Evolutionary conservation across 108 stramenopile genomes (phyloP).

Genomic region (Chaetoceros tenuissimus): DNA sequence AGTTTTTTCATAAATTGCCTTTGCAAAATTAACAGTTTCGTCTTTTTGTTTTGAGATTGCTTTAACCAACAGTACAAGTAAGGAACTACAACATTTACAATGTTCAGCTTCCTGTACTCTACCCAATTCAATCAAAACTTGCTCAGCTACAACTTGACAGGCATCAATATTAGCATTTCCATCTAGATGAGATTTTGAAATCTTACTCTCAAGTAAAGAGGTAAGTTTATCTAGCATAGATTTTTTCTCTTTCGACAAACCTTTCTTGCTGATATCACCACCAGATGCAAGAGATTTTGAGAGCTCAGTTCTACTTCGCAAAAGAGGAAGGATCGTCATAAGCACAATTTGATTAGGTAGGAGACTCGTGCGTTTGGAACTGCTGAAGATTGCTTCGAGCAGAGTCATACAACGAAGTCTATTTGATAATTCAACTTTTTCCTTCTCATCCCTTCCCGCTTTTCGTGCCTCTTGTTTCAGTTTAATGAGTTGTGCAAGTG

Average conservation of each 20-base stretch:
- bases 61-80: conserved; percentile 37
- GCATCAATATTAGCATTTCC: conserved; percentile 23
- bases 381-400: conserved; percentile 51
- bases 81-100: conserved; percentile 43
- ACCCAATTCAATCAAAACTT: conserved; percentile 32
- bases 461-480: conserved; percentile 76
- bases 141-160: conserved; percentile 14
- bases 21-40: conserved; percentile 11
- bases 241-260: conserved; percentile 37
- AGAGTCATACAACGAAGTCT: conserved; percentile 65
- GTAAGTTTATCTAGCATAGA: conserved; percentile 49
- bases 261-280: conserved; percentile 12
- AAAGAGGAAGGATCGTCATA: conserved; percentile 39
- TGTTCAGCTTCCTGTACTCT: conserved; percentile 37
- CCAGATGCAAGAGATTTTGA: conserved; percentile 27
- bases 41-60: conserved; percentile 29
- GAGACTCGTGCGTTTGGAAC: conserved; percentile 32
- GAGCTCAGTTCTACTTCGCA: conserved; percentile 34
- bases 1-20: conserved; percentile 20
- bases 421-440: conserved; percentile 54
- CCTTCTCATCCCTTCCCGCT: conserved; percentile 58
- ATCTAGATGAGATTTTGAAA: conserved; percentile 44
- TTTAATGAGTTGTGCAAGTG: conserved; percentile 73
- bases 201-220: conserved; percentile 40
- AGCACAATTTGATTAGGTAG: conserved; percentile 44